Evolutionary conservation across 2,329 filamentous ascomycete species (phyloP).

Genomic region (Hypoxylon sp.): DNA sequence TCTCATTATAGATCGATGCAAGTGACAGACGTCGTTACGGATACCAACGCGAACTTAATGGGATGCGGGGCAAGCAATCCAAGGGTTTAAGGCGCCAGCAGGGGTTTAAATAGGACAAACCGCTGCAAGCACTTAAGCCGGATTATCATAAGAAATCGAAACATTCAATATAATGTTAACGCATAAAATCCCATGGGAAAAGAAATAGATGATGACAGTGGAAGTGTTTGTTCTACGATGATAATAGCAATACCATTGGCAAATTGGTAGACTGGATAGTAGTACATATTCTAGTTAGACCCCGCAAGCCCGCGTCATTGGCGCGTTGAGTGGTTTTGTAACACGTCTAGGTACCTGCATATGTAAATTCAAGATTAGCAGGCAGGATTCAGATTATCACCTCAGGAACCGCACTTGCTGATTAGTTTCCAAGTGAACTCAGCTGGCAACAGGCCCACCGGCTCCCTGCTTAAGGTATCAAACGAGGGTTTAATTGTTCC

Average conservation of each 20-base stretch:
- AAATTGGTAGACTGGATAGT: not conserved
- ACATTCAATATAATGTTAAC: not conserved
- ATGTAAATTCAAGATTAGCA: no score
- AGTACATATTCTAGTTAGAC: not conserved
- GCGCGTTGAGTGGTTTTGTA: conserved; percentile 48
- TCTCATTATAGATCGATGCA: not conserved
- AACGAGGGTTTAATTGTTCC: conserved; percentile 36
- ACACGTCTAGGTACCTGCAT: no score
- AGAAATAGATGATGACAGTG: not conserved
- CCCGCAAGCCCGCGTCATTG: not conserved
- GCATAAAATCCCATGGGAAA: not conserved
- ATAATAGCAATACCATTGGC: not conserved
- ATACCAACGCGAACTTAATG: conserved; percentile 14
- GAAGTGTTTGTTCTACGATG: not conserved
- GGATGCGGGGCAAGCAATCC: conserved; percentile 21
- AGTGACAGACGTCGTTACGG: not conserved
- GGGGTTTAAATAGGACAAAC: conserved; percentile 21
- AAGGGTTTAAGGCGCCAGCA: not conserved
- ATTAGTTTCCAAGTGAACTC: conserved; percentile 34
- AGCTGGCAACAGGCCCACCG: conserved; percentile 29
- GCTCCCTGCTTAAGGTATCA: no score
- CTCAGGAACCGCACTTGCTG: conserved; percentile 23
- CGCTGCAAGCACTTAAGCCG: conserved; percentile 32
- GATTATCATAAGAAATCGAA: not conserved
- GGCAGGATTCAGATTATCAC: not conserved